A percentile compares a stretch with the other conserved stretches of the same genome.
These are phyloP conservation scores for Rhexocercosporidium sp. DNA, from an alignment of 2,329 filamentous ascomycete genomes.

Conservation along the genomic window DNA sequence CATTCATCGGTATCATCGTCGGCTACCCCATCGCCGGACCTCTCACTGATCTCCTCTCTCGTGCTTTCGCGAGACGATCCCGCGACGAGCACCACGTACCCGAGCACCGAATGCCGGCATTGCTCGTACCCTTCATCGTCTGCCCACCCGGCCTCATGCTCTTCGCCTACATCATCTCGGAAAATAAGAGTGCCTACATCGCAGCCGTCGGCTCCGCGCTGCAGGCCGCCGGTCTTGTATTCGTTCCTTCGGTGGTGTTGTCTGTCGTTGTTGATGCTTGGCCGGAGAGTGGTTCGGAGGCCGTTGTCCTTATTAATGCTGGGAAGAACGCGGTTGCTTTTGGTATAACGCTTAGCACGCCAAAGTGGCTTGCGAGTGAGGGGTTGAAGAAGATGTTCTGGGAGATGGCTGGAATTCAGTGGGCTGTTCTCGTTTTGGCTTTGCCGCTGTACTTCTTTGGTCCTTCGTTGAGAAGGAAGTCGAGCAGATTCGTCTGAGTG, in stretches of 20 bases:
- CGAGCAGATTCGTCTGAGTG: constrained; percentile 15
- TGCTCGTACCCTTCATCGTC: constrained; percentile 46
- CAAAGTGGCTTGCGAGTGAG: constrained; percentile 39
- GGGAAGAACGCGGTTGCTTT: constrained; percentile 39
- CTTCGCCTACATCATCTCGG: constrained; percentile 41
- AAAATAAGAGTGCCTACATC: constrained; percentile 34
- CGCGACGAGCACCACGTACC: constrained; percentile 44
- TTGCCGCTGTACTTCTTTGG: constrained; percentile 43
- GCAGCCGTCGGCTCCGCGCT: constrained; percentile 42
- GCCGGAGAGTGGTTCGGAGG: constrained; percentile 41
- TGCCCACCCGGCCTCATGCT: constrained; percentile 43
- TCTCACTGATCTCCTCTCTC: constrained; percentile 43
- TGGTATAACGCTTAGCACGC: constrained; percentile 25
- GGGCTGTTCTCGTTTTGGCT: constrained; percentile 41
- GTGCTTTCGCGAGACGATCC: constrained; percentile 43
- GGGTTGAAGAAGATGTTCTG: constrained; percentile 45
- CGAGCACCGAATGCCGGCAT: constrained; percentile 46
- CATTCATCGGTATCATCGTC: constrained; percentile 42
- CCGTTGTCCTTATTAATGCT: constrained; percentile 44
- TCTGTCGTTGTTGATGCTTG: constrained; percentile 44
- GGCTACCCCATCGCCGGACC: constrained; percentile 38
- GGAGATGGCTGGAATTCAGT: constrained; percentile 44
- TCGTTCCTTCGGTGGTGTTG: constrained; percentile 45
- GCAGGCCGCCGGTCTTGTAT: constrained; percentile 38
- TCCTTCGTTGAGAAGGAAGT: constrained; percentile 28